Evolutionary conservation across 2,329 filamentous ascomycete species (phyloP), one percentile per base, ranked within the genome.

Genomic region (Rhexocercosporidium sp.): DNA sequence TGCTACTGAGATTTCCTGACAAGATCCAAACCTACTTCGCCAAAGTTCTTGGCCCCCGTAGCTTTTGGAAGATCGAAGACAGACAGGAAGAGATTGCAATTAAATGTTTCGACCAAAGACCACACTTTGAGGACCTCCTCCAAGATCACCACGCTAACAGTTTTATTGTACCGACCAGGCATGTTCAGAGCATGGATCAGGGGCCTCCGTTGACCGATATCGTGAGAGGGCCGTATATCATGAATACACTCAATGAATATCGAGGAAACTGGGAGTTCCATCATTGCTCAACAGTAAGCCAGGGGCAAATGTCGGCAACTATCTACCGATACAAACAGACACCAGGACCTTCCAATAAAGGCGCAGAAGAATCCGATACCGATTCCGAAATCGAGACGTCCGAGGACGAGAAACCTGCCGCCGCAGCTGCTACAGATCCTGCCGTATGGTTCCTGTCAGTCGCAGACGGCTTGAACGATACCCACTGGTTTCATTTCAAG

Each of bases 1-100:
- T 64, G 20, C 29, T 67, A 18, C 44, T 64, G 12, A 54, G 56
- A 66, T 47, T 54, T 37, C 64, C 64, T 3, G 51, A 59, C 31
- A 41, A 59, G 37, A 47, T 67, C 20, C 51, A 67, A 22, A 44
- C 22, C 20, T 67, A 67, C 22, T 67, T 67, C 41, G 54, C 65
- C 3, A 67, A 64, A 25, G 34, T 67, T 18, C 60, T 67, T 44
- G 65, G 60, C 3, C 8, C 20, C 14, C 41, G 37, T 14, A 57
- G 60, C 14, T 67, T 67, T 34, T 63, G 65, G 65, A 20, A 41
- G 14, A 37, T 18, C 2, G 8, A 44, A 6, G 22, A 53, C n/a
- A 18, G 29, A 7, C 16, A 37, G 22, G 22, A 49, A 34, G 3
- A 11, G 31, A 8, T 47, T n/a, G 18, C 49, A 34, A 16, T 39